Conservation (phyloP, 2,329 filamentous ascomycete genomes). For the Chaetothyriales sp. region DNA sequence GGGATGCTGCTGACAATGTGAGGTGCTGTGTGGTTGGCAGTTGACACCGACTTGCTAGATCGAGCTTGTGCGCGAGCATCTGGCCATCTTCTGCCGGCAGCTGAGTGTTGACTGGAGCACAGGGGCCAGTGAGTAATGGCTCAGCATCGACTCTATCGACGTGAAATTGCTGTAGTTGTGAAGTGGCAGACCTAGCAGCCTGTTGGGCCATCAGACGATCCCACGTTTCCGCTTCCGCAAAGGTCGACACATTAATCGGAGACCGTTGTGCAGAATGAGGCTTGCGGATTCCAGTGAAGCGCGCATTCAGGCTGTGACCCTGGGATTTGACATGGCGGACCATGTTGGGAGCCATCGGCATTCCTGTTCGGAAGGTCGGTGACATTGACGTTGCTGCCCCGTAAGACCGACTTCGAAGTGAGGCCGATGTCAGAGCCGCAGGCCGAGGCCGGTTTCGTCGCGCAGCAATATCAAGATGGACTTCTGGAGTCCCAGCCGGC, state of each 20-base stretch:
- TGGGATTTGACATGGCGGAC: conserved; percentile 33
- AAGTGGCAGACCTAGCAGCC: conserved; percentile 22
- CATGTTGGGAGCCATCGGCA: conserved; percentile 23
- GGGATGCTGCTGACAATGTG: conserved; percentile 23
- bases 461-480: conserved; percentile 31
- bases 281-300: conserved; percentile 33
- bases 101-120: neutral
- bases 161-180: conserved; percentile 20
- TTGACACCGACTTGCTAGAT: conserved; percentile 4
- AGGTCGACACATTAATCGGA: conserved; percentile 31
- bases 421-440: conserved; percentile 30
- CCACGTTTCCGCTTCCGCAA: conserved; percentile 28
- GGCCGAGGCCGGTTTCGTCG: conserved; percentile 32
- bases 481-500: conserved; percentile 8
- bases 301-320: conserved; percentile 27
- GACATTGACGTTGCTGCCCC: conserved; percentile 27
- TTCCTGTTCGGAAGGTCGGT: conserved; percentile 23
- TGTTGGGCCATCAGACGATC: conserved; percentile 18
- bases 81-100: neutral
- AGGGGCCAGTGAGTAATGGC: neutral
- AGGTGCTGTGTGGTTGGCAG: conserved; percentile 8
- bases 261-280: conserved; percentile 31
- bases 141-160: neutral
- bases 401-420: conserved; percentile 24
- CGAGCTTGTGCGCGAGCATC: conserved; percentile 5